Conservation (phyloP, 2,329 filamentous ascomycete species). For the Exserohilum rostratum region DNA sequence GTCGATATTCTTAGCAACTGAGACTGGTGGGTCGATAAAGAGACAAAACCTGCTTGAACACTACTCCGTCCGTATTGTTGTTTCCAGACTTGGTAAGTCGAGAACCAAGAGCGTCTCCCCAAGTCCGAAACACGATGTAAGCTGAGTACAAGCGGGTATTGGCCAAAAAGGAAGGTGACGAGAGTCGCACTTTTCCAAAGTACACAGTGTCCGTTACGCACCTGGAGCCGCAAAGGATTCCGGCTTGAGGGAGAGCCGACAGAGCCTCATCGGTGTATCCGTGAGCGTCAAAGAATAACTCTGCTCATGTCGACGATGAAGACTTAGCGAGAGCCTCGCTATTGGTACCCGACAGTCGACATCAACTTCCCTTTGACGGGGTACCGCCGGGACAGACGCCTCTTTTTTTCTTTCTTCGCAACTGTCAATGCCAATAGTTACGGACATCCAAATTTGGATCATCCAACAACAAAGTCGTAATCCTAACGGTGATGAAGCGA, state of each 20-base stretch:
- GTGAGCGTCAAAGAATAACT: neutral
- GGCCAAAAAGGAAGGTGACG: neutral
- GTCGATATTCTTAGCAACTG: neutral
- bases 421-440: neutral
- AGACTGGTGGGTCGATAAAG: neutral
- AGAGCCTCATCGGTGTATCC: neutral
- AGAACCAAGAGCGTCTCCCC: neutral
- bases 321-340: neutral
- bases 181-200: neutral
- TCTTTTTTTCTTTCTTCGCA: neutral
- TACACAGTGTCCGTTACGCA: neutral
- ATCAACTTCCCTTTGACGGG: neutral
- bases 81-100: neutral
- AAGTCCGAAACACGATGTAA: slow-evolving; percentile 1
- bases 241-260: neutral
- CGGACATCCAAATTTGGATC: neutral
- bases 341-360: neutral
- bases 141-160: neutral
- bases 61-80: neutral
- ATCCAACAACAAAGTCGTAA: slow-evolving; percentile 3
- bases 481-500: neutral
- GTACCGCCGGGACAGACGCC: neutral
- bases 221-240: neutral
- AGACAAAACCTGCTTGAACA: neutral
- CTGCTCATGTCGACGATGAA: neutral